These are phyloP conservation scores for Clarireedia hainanense DNA, from an alignment of 2,329 filamentous ascomycete species.

Conservation along the genomic window DNA sequence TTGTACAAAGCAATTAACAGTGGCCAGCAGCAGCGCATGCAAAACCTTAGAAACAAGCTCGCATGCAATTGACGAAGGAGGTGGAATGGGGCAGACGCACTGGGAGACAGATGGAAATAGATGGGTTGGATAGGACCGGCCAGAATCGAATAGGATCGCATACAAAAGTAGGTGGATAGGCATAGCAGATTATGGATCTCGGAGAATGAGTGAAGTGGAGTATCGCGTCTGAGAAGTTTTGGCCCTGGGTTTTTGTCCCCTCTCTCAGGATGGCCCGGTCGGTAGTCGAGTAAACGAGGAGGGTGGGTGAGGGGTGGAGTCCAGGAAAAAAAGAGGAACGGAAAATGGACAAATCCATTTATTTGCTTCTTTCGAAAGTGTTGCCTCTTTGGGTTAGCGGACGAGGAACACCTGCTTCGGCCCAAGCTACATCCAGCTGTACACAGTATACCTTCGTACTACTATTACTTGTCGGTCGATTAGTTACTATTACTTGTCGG, in stretches of 20 bases:
- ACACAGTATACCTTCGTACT: too few relatives aligned
- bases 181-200: not conserved
- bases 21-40: not conserved
- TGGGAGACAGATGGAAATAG: not conserved
- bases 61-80: too few relatives aligned
- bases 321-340: slow-evolving; percentile 15
- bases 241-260: not conserved
- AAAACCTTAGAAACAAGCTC: too few relatives aligned
- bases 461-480: too few relatives aligned
- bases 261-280: slow-evolving; percentile 9
- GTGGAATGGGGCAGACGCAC: not conserved
- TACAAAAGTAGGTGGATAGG: too few relatives aligned
- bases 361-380: not conserved
- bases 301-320: not conserved
- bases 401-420: too few relatives aligned
- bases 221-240: not conserved
- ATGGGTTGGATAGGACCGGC: not conserved
- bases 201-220: not conserved
- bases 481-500: too few relatives aligned
- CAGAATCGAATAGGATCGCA: not conserved
- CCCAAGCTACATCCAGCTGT: too few relatives aligned
- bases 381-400: too few relatives aligned
- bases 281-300: not conserved
- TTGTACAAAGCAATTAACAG: slow-evolving; percentile 3
- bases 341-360: not conserved